Evolutionary conservation across 768 basidiomycete species (phyloP), one percentile per base, ranked within the genome.

Genomic region (Lyophyllum shimeji): DNA sequence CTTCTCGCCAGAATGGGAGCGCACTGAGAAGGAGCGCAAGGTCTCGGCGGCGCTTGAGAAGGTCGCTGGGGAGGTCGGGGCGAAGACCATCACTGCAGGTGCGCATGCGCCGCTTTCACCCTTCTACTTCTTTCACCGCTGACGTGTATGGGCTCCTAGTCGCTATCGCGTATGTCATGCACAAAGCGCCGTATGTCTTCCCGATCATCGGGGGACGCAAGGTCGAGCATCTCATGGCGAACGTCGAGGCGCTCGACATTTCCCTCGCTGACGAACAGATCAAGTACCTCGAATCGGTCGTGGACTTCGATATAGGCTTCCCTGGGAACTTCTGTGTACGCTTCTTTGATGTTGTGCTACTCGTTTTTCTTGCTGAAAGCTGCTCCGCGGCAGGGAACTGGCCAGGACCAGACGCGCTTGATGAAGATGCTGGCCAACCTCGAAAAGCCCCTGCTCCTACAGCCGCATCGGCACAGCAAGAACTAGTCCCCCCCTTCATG

Each of bases 111-210:
- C 9, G 29, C 25, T 27, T 23, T 46, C n/a, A n/a, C 23, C 27
- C 31, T 12, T 25, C 6, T 27, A 71, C n/a, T n/a, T n/a, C n/a
- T n/a, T n/a, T n/a, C 71, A 12, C 12, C 2, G 7, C n/a, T 23
- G 21, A n/a, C 6, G n/a, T n/a, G 1, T 51, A 11, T n/a, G 11
- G 17, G 20, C 17, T 29, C 29, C 5, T n/a, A 78, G 79, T 82
- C 2, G 80, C 81, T 4, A 77, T 84, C 56, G 79, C 80, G 11
- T 83, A 82, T 55, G 67, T 83, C 17, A 68, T 84, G 68, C 78
- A 82, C 37, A 84, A 83, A 65, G 70, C 76, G 7, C 76, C 78
- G 0, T 81, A 72, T 52, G 78, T 81, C 0, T 82, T 83, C 67
- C 80, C 80, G 1, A 70, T 82, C 54, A 63, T 82, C 33, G 81